A percentile compares a stretch with the other conserved stretches of the same genome.
phyloP scores from a whole-genome alignment of 140 eudicot species.

The Ambrosia hybrid region DNA sequence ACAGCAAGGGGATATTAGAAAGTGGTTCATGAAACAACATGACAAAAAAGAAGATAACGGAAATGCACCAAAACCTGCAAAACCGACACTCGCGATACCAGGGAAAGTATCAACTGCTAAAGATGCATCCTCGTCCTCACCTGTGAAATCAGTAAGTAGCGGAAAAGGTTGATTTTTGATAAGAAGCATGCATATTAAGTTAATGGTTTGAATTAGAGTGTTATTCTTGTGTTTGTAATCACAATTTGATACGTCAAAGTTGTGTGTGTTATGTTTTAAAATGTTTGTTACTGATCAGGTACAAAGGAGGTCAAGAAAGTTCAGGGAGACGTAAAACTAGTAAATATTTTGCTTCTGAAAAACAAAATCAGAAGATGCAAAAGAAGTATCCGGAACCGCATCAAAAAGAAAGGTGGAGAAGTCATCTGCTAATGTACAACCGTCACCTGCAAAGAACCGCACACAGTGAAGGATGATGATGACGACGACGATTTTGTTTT shows the following conservation, averaged over 20 bases:
- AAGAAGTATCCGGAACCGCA: constrained; percentile 51
- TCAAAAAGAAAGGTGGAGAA: constrained; percentile 59
- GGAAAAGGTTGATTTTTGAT: neutral
- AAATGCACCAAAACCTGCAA: constrained; percentile 44
- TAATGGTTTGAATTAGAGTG: neutral
- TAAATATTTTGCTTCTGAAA: constrained; percentile 68
- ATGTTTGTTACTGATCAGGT: constrained; percentile 33
- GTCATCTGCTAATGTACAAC: constrained; percentile 42
- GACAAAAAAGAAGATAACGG: constrained; percentile 41
- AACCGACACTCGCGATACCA: constrained; percentile 36
- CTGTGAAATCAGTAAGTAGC: constrained; percentile 49
- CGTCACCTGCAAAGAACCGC: constrained; percentile 63
- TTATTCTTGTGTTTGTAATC: constrained; percentile 10
- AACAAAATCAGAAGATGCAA: constrained; percentile 47
- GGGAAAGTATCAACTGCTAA: constrained; percentile 46
- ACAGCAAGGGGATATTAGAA: neutral
- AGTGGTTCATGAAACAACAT: too few species aligned
- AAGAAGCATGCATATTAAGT: constrained; percentile 9
- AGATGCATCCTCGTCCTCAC: constrained; percentile 31
- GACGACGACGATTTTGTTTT: constrained; percentile 70
- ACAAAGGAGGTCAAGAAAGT: constrained; percentile 60
- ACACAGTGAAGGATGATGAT: constrained; percentile 44
- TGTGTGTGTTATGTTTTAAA: neutral
- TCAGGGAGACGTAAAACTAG: constrained; percentile 88
- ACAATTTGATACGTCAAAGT: neutral